Evolutionary conservation across 164 flowering plant genomes (phyloP).

Genomic region (Nymphaea colorata): DNA sequence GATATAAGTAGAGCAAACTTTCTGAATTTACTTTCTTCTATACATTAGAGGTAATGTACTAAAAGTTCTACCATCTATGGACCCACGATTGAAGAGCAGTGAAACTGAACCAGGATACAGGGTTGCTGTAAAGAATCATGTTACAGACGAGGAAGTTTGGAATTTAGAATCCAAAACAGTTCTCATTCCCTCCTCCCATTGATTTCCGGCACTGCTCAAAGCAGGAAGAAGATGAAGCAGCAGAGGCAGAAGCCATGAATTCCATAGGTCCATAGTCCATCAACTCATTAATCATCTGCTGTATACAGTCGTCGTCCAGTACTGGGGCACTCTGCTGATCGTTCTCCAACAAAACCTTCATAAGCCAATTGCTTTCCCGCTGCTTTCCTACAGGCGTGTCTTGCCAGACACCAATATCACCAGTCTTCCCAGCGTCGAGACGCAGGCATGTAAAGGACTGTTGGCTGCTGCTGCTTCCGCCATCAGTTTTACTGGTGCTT

Average conservation of each 20-base stretch:
- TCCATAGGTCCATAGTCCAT: conserved; percentile 10
- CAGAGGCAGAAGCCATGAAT: background rate
- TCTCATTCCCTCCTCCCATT: background rate
- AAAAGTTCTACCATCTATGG: background rate
- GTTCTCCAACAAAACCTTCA: conserved; percentile 21
- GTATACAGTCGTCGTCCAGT: conserved; percentile 5
- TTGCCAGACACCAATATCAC: background rate
- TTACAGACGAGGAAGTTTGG: background rate
- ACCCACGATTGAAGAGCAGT: background rate
- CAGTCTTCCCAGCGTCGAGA: background rate
- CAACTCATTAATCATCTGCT: conserved; percentile 14
- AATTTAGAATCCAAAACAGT: background rate
- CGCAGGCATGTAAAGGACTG: background rate
- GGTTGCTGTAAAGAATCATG: background rate
- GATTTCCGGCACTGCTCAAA: background rate
- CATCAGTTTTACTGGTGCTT: background rate
- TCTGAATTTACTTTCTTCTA: background rate
- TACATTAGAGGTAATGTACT: background rate
- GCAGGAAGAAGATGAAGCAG: background rate
- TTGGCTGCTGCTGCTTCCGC: background rate
- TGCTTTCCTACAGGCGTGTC: conserved; percentile 6
- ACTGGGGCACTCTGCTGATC: background rate
- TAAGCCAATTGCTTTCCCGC: conserved; percentile 25
- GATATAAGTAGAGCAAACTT: no score
- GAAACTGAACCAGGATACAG: background rate